Conservation (phyloP, 345 rosid species). For the Murraya paniculata region DNA sequence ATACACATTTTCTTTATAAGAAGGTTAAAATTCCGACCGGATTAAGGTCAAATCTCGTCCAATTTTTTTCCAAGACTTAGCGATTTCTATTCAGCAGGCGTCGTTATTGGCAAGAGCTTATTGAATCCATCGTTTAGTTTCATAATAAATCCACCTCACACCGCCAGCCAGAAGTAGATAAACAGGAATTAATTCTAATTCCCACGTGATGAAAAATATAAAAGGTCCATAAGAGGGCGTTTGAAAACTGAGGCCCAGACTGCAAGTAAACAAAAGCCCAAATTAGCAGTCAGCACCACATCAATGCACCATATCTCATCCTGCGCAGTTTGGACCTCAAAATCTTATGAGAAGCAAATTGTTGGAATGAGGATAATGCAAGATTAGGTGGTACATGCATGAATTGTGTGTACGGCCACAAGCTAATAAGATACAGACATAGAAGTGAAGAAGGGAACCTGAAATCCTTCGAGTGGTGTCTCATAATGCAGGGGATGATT, state of each 20-base stretch:
- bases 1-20: too few relatives aligned
- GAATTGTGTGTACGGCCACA: neutral
- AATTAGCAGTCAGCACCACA: neutral
- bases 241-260: neutral
- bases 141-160: too few relatives aligned
- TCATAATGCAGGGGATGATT: slow-evolving; percentile 80
- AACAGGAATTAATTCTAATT: too few relatives aligned
- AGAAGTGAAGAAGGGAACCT: slow-evolving; percentile 36
- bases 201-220: too few relatives aligned
- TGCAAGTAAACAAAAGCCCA: neutral
- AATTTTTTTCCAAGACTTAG: too few relatives aligned
- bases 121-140: too few relatives aligned
- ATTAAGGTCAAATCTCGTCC: too few relatives aligned
- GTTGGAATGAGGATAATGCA: neutral
- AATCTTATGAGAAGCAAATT: neutral
- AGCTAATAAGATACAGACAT: neutral
- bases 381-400: neutral
- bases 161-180: too few relatives aligned
- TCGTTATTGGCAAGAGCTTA: too few relatives aligned
- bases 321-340: neutral
- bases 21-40: too few relatives aligned
- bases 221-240: too few relatives aligned
- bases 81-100: too few relatives aligned
- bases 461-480: slow-evolving; percentile 76
- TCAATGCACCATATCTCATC: neutral